Evolutionary conservation across 2,329 filamentous ascomycete species (phyloP).

Genomic region (Cladosporium oxysporum): DNA sequence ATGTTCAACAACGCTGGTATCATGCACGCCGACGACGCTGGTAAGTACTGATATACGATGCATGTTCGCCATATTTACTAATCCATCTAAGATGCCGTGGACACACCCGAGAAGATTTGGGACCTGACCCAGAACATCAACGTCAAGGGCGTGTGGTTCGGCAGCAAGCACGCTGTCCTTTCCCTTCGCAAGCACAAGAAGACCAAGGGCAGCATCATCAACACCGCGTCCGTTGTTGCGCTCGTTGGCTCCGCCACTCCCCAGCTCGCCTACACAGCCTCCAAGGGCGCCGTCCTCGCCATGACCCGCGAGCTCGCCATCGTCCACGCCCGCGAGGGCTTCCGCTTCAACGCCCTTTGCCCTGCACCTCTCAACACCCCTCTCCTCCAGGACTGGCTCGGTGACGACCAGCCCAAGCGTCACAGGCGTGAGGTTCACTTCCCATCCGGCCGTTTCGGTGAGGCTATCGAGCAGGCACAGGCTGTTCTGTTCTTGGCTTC

Average conservation of each 20-base stretch:
- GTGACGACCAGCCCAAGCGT: slow-evolving; percentile 80
- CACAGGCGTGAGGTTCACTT: slow-evolving; percentile 85
- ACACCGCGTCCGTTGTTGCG: slow-evolving; percentile 87
- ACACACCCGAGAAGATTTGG: slow-evolving; percentile 89
- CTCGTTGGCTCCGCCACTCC: slow-evolving; percentile 84
- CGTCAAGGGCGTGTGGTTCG: slow-evolving; percentile 98
- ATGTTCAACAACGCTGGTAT: slow-evolving; percentile 98
- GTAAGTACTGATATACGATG: slow-evolving; percentile 52
- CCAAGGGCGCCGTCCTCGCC: slow-evolving; percentile 88
- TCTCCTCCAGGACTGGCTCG: slow-evolving; percentile 89
- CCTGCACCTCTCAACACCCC: slow-evolving; percentile 91
- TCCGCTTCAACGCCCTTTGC: slow-evolving; percentile 87
- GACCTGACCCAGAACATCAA: slow-evolving; percentile 92
- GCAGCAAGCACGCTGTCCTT: slow-evolving; percentile 86
- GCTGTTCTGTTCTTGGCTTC: slow-evolving; percentile 85
- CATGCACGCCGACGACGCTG: slow-evolving; percentile 74
- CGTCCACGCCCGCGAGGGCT: slow-evolving; percentile 86
- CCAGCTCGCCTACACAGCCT: slow-evolving; percentile 89
- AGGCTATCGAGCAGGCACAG: slow-evolving; percentile 91
- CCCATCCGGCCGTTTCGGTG: slow-evolving; percentile 82
- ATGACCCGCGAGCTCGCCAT: slow-evolving; percentile 89
- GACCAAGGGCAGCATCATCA: slow-evolving; percentile 79
- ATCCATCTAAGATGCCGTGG: slow-evolving; percentile 58
- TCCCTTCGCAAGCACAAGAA: slow-evolving; percentile 79
- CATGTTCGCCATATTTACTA: neutral